Evolutionary conservation across 1,139 yeast species (phyloP).

Genomic region (Taiozyma sp.): DNA sequence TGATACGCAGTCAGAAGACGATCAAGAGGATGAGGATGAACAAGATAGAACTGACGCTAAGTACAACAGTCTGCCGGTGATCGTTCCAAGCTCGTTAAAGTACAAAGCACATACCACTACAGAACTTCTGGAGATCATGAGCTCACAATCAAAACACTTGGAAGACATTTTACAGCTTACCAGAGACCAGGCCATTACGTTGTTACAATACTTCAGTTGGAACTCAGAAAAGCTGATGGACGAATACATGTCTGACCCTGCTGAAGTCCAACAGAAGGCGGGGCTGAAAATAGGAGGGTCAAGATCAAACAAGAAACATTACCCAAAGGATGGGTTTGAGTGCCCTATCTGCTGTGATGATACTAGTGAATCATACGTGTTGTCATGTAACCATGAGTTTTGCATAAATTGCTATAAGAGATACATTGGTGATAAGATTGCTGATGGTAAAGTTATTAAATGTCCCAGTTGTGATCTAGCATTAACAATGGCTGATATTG

Average conservation of each 20-base stretch:
- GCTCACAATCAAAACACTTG: constrained; percentile 18
- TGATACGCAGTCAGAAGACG: constrained; percentile 17
- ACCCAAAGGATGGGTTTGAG: constrained; percentile 29
- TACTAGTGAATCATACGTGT: constrained; percentile 39
- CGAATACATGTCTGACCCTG: constrained; percentile 53
- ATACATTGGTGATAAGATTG: constrained; percentile 49
- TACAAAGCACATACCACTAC: constrained; percentile 16
- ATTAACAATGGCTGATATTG: constrained; percentile 29
- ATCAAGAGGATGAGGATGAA: constrained; percentile 14
- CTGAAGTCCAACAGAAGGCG: constrained; percentile 38
- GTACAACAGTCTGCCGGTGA: not conserved
- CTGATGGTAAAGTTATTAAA: constrained; percentile 51
- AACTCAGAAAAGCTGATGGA: constrained; percentile 70
- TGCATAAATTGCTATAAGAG: constrained; percentile 65
- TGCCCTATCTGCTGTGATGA: constrained; percentile 76
- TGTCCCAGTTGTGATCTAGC: constrained; percentile 56
- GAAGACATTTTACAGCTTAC: constrained; percentile 32
- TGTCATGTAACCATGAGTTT: constrained; percentile 66
- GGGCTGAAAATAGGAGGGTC: constrained; percentile 32
- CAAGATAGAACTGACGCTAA: constrained; percentile 6
- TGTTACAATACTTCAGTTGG: constrained; percentile 67
- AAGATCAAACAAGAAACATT: constrained; percentile 16
- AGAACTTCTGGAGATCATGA: constrained; percentile 18
- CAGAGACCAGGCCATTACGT: constrained; percentile 39
- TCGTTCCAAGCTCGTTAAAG: constrained; percentile 9